Evolutionary conservation across 1,284 basidiomycete genomes (phyloP), one percentile per base, ranked within the genome.

Genomic region (Microbotryum silenes-acaulis): DNA sequence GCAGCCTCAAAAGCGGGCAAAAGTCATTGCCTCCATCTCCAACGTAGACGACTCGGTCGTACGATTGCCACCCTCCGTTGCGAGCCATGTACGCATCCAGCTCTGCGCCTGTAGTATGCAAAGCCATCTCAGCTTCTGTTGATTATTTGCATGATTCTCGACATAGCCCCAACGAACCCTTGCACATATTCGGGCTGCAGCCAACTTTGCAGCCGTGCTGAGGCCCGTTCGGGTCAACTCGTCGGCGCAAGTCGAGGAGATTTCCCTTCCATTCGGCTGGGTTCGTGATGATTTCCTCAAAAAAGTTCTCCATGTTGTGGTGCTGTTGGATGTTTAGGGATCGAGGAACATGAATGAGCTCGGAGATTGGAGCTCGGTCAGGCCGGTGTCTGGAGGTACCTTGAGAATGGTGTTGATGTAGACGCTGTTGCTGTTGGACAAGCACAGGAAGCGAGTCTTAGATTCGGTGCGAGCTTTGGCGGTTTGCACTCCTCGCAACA

Each of bases 141-240:
- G 23, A 56, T 16, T 14, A 25, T 31, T 21, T 2, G n/a, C 27
- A 46, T 23, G 14, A 23, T 29, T 31, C 10, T 9, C 1, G n/a
- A 12, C 12, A 16, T 2, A 25, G 5, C 6, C 16, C 37, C 37
- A 42, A 47, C 51, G 51, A 44, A 85, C 89, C 94, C 81, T 98
- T 98, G 81, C 94, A 98, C 92, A 98, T 97, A 79, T 98, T 98
- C 12, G 88, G 83, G 61, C 86, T 86, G 79, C 94, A 98, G 18
- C 94, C 94, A 57, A 97, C 81, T 56, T 78, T 80, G 78, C 94
- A 98, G 2, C 72, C 74, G 75, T 98, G 96, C 71, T 93, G 92
- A 6, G 84, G 83, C 1, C 83, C 86, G 20, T 67, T 58, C 7
- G 67, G 66, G 48, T 79, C 74, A 47, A 97, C 79, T 51, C 87